Evolutionary conservation across 768 basidiomycete genomes (phyloP).

Genomic region (Paxillus ammoniavirescens): DNA sequence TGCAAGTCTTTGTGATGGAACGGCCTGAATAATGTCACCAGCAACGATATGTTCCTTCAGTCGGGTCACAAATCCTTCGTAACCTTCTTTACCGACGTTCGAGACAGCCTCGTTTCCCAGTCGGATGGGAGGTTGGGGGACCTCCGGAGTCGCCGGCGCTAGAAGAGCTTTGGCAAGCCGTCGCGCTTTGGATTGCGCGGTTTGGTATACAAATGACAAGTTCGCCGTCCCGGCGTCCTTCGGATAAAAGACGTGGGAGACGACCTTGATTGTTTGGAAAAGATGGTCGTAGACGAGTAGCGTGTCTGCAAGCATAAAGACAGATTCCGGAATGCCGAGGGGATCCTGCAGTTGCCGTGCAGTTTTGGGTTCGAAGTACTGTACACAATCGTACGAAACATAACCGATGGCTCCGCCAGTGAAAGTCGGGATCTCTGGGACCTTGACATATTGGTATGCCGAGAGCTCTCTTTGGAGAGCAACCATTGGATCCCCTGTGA

Average conservation of each 20-base stretch:
- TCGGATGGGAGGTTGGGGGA: slow-evolving; percentile 59
- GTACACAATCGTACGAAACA: slow-evolving; percentile 94
- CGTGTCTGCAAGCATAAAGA: slow-evolving; percentile 97
- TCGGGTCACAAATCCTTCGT: slow-evolving; percentile 85
- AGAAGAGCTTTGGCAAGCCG: slow-evolving; percentile 74
- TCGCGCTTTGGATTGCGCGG: slow-evolving; percentile 79
- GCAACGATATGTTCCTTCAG: slow-evolving; percentile 93
- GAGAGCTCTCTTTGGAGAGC: slow-evolving; percentile 84
- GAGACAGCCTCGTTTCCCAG: slow-evolving; percentile 72
- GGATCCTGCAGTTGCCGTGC: slow-evolving; percentile 71
- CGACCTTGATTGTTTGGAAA: slow-evolving; percentile 90
- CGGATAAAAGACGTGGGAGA: slow-evolving; percentile 93
- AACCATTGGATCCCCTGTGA: slow-evolving; percentile 83
- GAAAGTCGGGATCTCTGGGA: slow-evolving; percentile 91
- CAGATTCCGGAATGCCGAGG: slow-evolving; percentile 87
- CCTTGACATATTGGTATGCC: slow-evolving; percentile 84
- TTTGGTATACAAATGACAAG: slow-evolving; percentile 83
- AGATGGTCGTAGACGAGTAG: slow-evolving; percentile 97
- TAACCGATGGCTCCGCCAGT: slow-evolving; percentile 98
- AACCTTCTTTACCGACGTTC: slow-evolving; percentile 92
- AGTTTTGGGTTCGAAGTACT: slow-evolving; percentile 95
- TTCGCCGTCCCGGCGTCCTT: slow-evolving; percentile 63
- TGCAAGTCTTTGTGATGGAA: slow-evolving; percentile 89
- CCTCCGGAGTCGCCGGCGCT: slow-evolving; percentile 53
- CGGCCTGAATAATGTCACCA: slow-evolving; percentile 98